Base-by-base conservation (phyloP, 352 stramenopile genomes). In the Pilasporangium apinafurcum region DNA sequence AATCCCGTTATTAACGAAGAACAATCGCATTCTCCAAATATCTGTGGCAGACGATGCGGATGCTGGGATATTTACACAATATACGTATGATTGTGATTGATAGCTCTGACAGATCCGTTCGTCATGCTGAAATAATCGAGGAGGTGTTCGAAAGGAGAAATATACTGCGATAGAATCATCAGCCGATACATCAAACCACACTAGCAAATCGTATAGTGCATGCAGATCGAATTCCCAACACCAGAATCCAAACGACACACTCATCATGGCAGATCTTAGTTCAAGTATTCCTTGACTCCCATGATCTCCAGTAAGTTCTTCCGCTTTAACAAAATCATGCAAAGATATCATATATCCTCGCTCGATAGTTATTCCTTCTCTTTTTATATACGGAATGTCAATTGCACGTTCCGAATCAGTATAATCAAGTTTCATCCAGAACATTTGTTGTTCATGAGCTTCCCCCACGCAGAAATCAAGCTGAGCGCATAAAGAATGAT, bases 211-310 rank as follows among this genome's bases (percentile, higher is more conserved):
- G 20, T 50, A 61, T 18, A 83, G 37, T 35, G 68, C 57, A 29
- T 65, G 62, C 31, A 80, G 43, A 50, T 83, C 70, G 37, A 83
- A 68, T n/a, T n/a, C n/a, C n/a, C n/a, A n/a, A n/a, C n/a, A n/a
- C n/a, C n/a, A n/a, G 13, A 56, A 51, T 3, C 37, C 40, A 32
- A 57, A 56, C 43, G 53, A 44, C 22, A 25, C 32, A 16, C 48
- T 48, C 4, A 68, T 44, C 5, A n/a, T n/a, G n/a, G n/a, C n/a
- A n/a, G n/a, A n/a, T n/a, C n/a, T n/a, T n/a, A n/a, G n/a, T n/a
- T n/a, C n/a, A n/a, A n/a, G n/a, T n/a, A n/a, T n/a, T n/a, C n/a
- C n/a, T n/a, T n/a, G n/a, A n/a, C n/a, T n/a, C n/a, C n/a, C n/a
- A n/a, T n/a, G n/a, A n/a, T n/a, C n/a, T n/a, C n/a, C n/a, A n/a